A percentile compares a stretch with the other conserved stretches of the same genome.
These are phyloP conservation scores for Elaeis guineensis DNA, from an alignment of 176 grass and related monocot species.

Conservation along the genomic window DNA sequence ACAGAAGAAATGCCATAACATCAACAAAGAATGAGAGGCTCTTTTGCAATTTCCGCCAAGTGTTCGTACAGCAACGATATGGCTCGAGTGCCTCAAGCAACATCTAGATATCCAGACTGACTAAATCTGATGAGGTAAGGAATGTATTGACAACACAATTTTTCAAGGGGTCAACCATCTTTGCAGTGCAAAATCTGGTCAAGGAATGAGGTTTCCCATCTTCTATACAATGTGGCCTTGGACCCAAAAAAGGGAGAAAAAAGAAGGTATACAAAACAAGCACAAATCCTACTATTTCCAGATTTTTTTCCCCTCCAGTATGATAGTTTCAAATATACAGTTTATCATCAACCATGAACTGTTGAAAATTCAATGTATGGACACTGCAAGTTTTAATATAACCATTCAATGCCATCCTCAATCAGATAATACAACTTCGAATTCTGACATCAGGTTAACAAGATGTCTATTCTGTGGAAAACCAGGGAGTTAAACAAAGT, in stretches of 20 bases:
- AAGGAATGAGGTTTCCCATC: conserved; percentile 33
- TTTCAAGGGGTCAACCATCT: conserved; percentile 23
- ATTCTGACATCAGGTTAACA: too few relatives aligned
- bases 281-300: conserved; percentile 30
- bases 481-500: too few relatives aligned
- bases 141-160: not conserved
- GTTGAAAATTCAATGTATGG: conserved; percentile 1
- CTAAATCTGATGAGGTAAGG: too few relatives aligned
- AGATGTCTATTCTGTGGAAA: too few relatives aligned
- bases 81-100: too few relatives aligned
- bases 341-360: conserved; percentile 16
- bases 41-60: too few relatives aligned
- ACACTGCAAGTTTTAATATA: not conserved
- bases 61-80: too few relatives aligned
- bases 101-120: too few relatives aligned
- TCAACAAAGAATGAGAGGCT: too few relatives aligned
- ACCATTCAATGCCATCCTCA: too few relatives aligned
- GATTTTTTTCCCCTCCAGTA: conserved; percentile 7
- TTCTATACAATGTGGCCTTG: conserved; percentile 55
- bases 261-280: conserved; percentile 26
- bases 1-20: too few relatives aligned
- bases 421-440: too few relatives aligned
- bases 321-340: conserved; percentile 34
- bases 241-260: not conserved
- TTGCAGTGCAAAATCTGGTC: conserved; percentile 36